Conservation (phyloP, 768 basidiomycete genomes). For the Agrocybe praecox region DNA sequence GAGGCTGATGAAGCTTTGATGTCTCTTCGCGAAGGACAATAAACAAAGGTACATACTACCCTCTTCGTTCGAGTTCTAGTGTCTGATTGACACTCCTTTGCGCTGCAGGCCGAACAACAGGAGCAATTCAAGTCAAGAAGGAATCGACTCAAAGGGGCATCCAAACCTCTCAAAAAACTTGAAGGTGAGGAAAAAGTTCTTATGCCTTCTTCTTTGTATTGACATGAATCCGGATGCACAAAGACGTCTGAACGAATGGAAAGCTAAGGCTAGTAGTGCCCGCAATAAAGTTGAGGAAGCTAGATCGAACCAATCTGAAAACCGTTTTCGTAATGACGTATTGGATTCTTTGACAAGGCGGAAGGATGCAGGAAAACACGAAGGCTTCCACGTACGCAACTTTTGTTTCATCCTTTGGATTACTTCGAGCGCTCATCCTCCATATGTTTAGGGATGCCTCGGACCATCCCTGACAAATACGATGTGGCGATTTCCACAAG, state of each 20-base stretch:
- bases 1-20: slow-evolving; percentile 44
- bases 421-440: not conserved
- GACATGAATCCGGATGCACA: slow-evolving; percentile 35
- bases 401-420: not conserved
- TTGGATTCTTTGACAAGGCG: slow-evolving; percentile 80
- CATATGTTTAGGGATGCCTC: slow-evolving; percentile 73
- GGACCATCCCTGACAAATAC: slow-evolving; percentile 97
- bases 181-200: slow-evolving; percentile 42
- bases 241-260: slow-evolving; percentile 37
- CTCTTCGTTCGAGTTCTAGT: not conserved
- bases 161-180: slow-evolving; percentile 46
- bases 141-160: slow-evolving; percentile 45
- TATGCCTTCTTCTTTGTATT: not conserved
- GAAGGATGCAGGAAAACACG: slow-evolving; percentile 76
- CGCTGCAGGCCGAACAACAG: slow-evolving; percentile 44
- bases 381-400: slow-evolving; percentile 90
- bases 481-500: slow-evolving; percentile 96
- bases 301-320: slow-evolving; percentile 83
- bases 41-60: slow-evolving; percentile 55
- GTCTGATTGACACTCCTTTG: slow-evolving; percentile 4
- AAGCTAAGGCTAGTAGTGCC: slow-evolving; percentile 58
- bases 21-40: slow-evolving; percentile 39
- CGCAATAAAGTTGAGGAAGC: slow-evolving; percentile 89
- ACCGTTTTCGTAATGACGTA: slow-evolving; percentile 82
- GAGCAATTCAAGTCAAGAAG: slow-evolving; percentile 46